Evolutionary conservation across 2,329 filamentous ascomycete species (phyloP), one percentile per base, ranked within the genome.

Genomic region (Colletotrichum paranaense): DNA sequence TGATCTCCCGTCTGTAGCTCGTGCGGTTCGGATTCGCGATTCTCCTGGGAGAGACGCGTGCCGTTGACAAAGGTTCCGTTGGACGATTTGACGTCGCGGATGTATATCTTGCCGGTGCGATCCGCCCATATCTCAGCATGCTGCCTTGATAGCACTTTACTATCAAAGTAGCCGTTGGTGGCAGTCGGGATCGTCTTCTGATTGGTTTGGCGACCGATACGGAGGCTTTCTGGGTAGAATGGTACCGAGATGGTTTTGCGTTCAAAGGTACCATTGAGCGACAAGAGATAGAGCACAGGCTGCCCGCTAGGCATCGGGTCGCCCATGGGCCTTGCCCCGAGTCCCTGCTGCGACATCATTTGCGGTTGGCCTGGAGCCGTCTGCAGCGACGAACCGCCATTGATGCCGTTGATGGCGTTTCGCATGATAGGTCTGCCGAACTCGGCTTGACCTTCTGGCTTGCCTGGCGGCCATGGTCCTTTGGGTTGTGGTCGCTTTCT

Each of bases 41-140:
- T 99, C 82, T 99, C 97, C 67, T 92, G 94, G 2, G 97, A 98
- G 73, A 99, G 83, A 35, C 97, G 92, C 67, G 93, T 91, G 24
- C 95, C 95, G 79, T 99, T 99, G 77, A 99, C 96, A 82, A 99
- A 99, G 1, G 97, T 99, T 72, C 97, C 97, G 81, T 99, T 99
- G 53, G 97, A 99, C 0, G 97, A 98, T 84, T 98, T 99, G 78
- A 99, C 94, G 84, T 99, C 97, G 71, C 95, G 91, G 77, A 99
- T 98, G 90, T 92, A 98, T 56, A 99, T 93, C 81, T 98, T 97
- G 66, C 95, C 95, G 75, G 94, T 92, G 67, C 87, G 83, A 75
- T 91, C 89, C n/a, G 97, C 95, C 91, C 95, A 98, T 49, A 99
- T 93, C 82, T 99, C 97, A 46, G 97, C 97, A 82, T 99, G 97